phyloP scores from a whole-genome alignment of 257 asterid genomes.

The Capsicum chinense region DNA sequence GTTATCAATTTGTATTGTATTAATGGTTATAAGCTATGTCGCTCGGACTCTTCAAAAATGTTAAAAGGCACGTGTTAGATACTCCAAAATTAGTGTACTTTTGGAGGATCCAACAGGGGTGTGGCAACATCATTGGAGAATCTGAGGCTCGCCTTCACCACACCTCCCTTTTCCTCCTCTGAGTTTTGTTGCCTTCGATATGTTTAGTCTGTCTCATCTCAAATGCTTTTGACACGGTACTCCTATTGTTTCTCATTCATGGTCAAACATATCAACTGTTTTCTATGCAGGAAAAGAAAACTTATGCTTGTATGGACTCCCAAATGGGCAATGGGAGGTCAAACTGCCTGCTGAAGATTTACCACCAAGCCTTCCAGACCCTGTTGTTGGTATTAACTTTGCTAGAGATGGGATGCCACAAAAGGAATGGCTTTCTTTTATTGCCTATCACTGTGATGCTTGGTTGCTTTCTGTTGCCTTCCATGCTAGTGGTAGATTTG shows the following conservation, averaged over 20 bases:
- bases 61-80: not conserved
- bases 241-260: not conserved
- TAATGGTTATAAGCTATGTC: not conserved
- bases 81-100: not conserved
- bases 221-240: not conserved
- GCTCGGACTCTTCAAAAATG: not conserved
- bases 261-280: not conserved
- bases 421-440: constrained; percentile 53
- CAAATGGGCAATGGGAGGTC: constrained; percentile 53
- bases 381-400: constrained; percentile 55
- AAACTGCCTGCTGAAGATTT: constrained; percentile 53
- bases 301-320: constrained; percentile 51
- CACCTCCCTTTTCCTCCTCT: not conserved
- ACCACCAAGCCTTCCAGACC: constrained; percentile 60
- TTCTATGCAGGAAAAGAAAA: constrained; percentile 48
- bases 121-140: not conserved
- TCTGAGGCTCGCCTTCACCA: not conserved
- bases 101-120: not conserved
- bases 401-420: constrained; percentile 55
- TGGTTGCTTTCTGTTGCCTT: constrained; percentile 56
- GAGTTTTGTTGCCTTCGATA: not conserved
- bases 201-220: not conserved
- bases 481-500: constrained; percentile 48
- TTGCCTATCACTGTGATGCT: constrained; percentile 55
- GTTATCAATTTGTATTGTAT: not conserved